Percentiles rank a stretch among this genome's conserved stretches.
phyloP scores from a whole-genome alignment of 495 filamentous ascomycete species.

The Xylaria acuta region DNA sequence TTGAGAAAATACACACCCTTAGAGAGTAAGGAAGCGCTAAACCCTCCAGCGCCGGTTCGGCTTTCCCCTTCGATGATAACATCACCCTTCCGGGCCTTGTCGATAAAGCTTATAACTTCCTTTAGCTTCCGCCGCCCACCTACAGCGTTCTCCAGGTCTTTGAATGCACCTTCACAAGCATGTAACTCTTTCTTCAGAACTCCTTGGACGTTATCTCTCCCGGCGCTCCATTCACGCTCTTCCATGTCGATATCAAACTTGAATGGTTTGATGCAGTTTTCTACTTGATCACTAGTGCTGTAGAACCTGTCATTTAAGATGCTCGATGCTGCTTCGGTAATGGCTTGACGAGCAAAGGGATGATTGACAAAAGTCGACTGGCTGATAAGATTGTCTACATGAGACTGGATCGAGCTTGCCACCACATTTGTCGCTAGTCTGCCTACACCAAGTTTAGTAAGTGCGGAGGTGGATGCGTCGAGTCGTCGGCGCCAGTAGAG shows the following conservation, averaged over 20 bases:
- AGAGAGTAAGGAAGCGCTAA: slow-evolving; percentile 78
- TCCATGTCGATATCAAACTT: slow-evolving; percentile 97
- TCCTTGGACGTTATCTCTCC: slow-evolving; percentile 76
- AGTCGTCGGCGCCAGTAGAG: slow-evolving; percentile 94
- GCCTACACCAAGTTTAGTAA: slow-evolving; percentile 94
- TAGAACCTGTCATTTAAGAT: slow-evolving; percentile 96
- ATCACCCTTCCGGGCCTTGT: slow-evolving; percentile 83
- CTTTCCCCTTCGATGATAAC: slow-evolving; percentile 83
- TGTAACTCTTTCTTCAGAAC: slow-evolving; percentile 83
- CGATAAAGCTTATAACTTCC: slow-evolving; percentile 91
- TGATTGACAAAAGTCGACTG: slow-evolving; percentile 85
- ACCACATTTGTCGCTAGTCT: slow-evolving; percentile 90
- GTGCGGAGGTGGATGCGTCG: slow-evolving; percentile 84
- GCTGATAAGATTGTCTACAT: slow-evolving; percentile 78
- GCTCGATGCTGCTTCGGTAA: slow-evolving; percentile 82
- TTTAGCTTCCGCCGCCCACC: slow-evolving; percentile 82
- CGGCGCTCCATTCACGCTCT: slow-evolving; percentile 83
- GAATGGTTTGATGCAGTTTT: slow-evolving; percentile 99
- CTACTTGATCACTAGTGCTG: slow-evolving; percentile 96
- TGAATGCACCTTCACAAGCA: slow-evolving; percentile 80
- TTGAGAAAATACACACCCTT: slow-evolving; percentile 64
- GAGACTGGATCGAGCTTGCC: slow-evolving; percentile 81
- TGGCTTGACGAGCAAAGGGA: slow-evolving; percentile 88
- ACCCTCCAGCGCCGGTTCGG: slow-evolving; percentile 85
- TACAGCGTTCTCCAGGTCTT: slow-evolving; percentile 73